Evolutionary conservation across 2,329 filamentous ascomycete genomes (phyloP).

Genomic region (Penicillium sp.): DNA sequence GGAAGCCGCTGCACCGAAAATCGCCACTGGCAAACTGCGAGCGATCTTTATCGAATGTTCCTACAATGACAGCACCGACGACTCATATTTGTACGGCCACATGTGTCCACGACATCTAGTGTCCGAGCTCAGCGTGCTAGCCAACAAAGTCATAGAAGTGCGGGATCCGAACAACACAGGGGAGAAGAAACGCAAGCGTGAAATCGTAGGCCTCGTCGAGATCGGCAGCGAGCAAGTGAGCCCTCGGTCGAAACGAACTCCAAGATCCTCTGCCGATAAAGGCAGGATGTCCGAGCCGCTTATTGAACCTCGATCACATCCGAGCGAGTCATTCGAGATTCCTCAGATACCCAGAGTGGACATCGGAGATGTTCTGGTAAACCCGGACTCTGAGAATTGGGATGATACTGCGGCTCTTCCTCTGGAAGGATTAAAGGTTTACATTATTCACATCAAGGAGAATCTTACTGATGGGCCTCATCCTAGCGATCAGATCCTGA

Average conservation of each 20-base stretch:
- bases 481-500: conserved; percentile 66
- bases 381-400: conserved; percentile 20
- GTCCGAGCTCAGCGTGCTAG: conserved; percentile 72
- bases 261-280: conserved; percentile 11
- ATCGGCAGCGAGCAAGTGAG: conserved; percentile 26
- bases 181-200: conserved; percentile 47
- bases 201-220: conserved; percentile 17
- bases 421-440: conserved; percentile 71
- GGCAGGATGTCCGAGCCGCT: background rate
- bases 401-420: conserved; percentile 41
- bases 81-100: conserved; percentile 82
- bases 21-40: conserved; percentile 67
- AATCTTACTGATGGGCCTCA: conserved; percentile 68
- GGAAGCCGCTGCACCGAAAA: conserved; percentile 83
- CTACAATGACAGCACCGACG: conserved; percentile 76
- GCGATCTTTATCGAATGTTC: conserved; percentile 96
- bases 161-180: conserved; percentile 37
- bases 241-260: conserved; percentile 26
- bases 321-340: background rate
- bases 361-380: conserved; percentile 1
- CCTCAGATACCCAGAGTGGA: conserved; percentile 1
- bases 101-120: conserved; percentile 80
- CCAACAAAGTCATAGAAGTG: conserved; percentile 64
- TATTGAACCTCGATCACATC: background rate
- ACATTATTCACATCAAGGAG: conserved; percentile 95